Evolutionary conservation across 2,329 filamentous ascomycete genomes (phyloP).

Genomic region (Harringtonia lauricola): DNA sequence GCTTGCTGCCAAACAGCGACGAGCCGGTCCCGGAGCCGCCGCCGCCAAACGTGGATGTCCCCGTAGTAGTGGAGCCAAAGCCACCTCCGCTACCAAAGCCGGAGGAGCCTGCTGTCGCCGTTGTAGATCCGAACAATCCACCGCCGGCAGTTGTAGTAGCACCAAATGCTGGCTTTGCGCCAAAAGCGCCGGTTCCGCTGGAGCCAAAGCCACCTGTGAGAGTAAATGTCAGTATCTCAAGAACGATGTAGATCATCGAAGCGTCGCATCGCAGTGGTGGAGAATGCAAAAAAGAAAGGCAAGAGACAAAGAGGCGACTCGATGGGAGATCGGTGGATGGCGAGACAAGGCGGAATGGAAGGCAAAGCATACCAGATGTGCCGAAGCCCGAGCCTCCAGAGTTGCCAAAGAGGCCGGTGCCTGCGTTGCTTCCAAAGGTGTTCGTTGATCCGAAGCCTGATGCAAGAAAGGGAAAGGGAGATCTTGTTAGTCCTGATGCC

Average conservation of each 20-base stretch:
- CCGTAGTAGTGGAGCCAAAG: slow-evolving; percentile 25
- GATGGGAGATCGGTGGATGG: neutral
- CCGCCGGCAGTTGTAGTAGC: slow-evolving; percentile 28
- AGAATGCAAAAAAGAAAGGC: neutral
- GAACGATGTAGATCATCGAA: neutral
- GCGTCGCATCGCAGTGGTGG: neutral
- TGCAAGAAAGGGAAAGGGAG: slow-evolving; percentile 4
- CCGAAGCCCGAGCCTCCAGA: slow-evolving; percentile 12
- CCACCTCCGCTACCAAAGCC: slow-evolving; percentile 27
- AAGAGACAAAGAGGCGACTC: neutral
- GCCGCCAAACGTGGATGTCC: slow-evolving; percentile 27
- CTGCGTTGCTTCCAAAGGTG: slow-evolving; percentile 24
- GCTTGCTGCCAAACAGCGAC: slow-evolving; percentile 43
- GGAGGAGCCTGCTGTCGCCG: slow-evolving; percentile 24
- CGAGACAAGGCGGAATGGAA: neutral
- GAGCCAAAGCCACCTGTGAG: slow-evolving; percentile 17
- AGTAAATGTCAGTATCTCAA: neutral
- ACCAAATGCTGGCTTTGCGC: slow-evolving; percentile 41
- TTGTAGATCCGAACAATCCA: slow-evolving; percentile 32
- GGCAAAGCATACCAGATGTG: slow-evolving; percentile 11
- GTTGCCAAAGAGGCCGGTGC: slow-evolving; percentile 34
- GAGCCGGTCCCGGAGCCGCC: slow-evolving; percentile 26
- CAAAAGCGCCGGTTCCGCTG: slow-evolving; percentile 17
- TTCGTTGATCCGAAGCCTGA: slow-evolving; percentile 24
- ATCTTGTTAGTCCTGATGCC: slow-evolving; percentile 13